These are phyloP conservation scores for Avena sativa DNA, from an alignment of 176 grass and related monocot genomes.

Conservation along the genomic window DNA sequence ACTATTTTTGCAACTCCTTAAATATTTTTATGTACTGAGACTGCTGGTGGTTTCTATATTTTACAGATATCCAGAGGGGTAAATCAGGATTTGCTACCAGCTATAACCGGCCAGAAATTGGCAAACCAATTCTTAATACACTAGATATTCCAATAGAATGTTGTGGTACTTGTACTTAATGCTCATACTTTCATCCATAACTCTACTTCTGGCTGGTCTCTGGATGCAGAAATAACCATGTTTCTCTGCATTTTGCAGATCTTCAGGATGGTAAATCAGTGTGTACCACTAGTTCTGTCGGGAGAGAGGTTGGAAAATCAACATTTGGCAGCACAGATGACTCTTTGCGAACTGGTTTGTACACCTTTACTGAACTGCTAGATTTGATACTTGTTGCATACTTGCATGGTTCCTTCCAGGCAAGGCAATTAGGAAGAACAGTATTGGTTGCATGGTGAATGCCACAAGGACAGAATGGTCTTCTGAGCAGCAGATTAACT, in stretches of 20 bases:
- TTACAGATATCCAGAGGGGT: conserved; percentile 40
- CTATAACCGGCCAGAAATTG: conserved; percentile 23
- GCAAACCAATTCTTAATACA: conserved; percentile 27
- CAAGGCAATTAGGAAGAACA: conserved; percentile 30
- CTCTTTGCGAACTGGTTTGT: conserved; percentile 56
- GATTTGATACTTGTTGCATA: conserved; percentile 23
- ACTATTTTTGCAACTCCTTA: conserved; percentile 12
- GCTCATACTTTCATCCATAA: neutral
- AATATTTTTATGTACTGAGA: neutral
- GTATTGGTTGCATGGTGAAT: conserved; percentile 26
- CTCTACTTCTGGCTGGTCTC: conserved; percentile 16
- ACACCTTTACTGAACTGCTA: conserved; percentile 23
- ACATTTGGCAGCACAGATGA: conserved; percentile 36
- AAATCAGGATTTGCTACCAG: conserved; percentile 19
- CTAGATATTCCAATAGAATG: conserved; percentile 25
- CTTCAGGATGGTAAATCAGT: conserved; percentile 37
- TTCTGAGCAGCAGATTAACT: conserved; percentile 1
- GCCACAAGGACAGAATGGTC: conserved; percentile 15
- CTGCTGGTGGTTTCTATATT: conserved; percentile 29
- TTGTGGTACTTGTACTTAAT: conserved; percentile 37
- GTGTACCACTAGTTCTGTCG: conserved; percentile 25
- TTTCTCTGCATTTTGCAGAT: conserved; percentile 33
- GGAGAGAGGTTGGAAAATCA: conserved; percentile 44
- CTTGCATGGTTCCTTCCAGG: conserved; percentile 3
- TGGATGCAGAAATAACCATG: conserved; percentile 24